A percentile compares a stretch with the other conserved stretches of the same genome.
These are phyloP conservation scores for Zostera marina DNA, from an alignment of 116 monocot genomes.

Conservation along the genomic window DNA sequence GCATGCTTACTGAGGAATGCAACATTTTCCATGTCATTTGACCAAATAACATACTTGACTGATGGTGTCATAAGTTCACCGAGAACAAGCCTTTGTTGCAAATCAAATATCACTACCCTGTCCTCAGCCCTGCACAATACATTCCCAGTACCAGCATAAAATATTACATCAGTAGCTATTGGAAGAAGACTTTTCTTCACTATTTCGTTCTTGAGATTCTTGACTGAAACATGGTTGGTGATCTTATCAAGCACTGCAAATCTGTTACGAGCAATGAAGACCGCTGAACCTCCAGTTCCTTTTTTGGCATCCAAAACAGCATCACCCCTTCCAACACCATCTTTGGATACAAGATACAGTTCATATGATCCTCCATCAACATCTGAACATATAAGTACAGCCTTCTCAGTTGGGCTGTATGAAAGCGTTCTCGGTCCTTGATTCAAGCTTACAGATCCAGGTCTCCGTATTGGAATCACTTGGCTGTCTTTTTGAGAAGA, in stretches of 20 bases:
- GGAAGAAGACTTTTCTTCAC: constrained; percentile 75
- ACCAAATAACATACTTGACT: constrained; percentile 81
- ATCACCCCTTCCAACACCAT: constrained; percentile 38
- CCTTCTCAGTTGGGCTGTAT: constrained; percentile 90
- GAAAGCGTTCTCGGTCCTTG: constrained; percentile 68
- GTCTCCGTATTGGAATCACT: constrained; percentile 41
- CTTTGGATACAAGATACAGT: constrained; percentile 59
- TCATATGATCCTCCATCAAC: constrained; percentile 81
- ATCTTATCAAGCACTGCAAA: constrained; percentile 86
- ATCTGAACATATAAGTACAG: constrained; percentile 74
- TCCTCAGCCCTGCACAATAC: constrained; percentile 83
- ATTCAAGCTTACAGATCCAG: constrained; percentile 73
- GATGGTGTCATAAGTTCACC: constrained; percentile 76
- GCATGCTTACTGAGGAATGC: constrained; percentile 87
- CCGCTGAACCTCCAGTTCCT: constrained; percentile 60
- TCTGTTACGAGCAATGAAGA: constrained; percentile 81
- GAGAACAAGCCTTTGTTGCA: constrained; percentile 61
- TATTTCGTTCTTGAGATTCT: constrained; percentile 84
- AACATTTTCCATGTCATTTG: constrained; percentile 79
- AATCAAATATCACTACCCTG: constrained; percentile 71
- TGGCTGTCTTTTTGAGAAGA: constrained; percentile 74
- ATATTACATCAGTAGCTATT: constrained; percentile 69
- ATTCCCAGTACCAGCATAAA: constrained; percentile 95
- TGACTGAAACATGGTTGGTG: constrained; percentile 61
- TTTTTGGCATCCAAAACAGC: constrained; percentile 67